A percentile compares a stretch with the other conserved stretches of the same genome.
These are phyloP conservation scores for Canariomyces notabilis DNA, from an alignment of 2,329 filamentous ascomycete species.

Conservation along the genomic window DNA sequence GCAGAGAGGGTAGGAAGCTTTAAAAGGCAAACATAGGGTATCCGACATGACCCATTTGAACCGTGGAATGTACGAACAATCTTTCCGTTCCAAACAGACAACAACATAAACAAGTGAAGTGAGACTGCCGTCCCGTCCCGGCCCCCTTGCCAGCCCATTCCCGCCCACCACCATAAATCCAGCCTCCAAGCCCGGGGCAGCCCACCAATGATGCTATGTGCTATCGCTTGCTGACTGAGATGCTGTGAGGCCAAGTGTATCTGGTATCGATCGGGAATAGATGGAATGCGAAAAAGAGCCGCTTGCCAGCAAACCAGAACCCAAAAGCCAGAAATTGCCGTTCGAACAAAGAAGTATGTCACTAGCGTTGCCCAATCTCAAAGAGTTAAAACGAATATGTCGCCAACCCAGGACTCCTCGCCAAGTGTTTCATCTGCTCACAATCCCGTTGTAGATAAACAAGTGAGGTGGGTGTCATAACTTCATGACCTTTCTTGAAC, in stretches of 20 bases:
- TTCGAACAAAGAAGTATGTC: slow-evolving; percentile 1
- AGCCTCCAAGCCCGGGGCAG: slow-evolving; percentile 5
- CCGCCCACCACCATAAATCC: slow-evolving; percentile 3
- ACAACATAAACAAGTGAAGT: slow-evolving; percentile 11
- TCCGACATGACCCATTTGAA: slow-evolving; percentile 23
- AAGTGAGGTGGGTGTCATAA: slow-evolving; percentile 27
- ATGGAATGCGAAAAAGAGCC: slow-evolving; percentile 15
- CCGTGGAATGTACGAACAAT: slow-evolving; percentile 21
- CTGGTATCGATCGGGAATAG: slow-evolving; percentile 19
- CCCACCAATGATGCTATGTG: slow-evolving; percentile 20
- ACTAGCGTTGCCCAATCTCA: slow-evolving; percentile 19
- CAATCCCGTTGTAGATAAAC: slow-evolving; percentile 12
- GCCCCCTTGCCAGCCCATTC: neutral
- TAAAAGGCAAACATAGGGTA: slow-evolving; percentile 19
- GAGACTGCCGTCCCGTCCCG: slow-evolving; percentile 10
- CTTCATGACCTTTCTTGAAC: slow-evolving; percentile 24
- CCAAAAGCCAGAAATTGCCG: slow-evolving; percentile 8
- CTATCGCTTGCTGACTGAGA: slow-evolving; percentile 15
- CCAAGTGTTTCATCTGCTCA: slow-evolving; percentile 18
- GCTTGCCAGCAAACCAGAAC: slow-evolving; percentile 13
- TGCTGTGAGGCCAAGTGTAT: slow-evolving; percentile 29
- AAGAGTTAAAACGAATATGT: slow-evolving; percentile 8
- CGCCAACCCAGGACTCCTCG: slow-evolving; percentile 21
- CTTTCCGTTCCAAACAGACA: slow-evolving; percentile 18
- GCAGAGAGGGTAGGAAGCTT: slow-evolving; percentile 2